A percentile compares a stretch with the other conserved stretches of the same genome.
phyloP scores from a whole-genome alignment of 2,329 filamentous ascomycete species.

The Fusarium temperatum region DNA sequence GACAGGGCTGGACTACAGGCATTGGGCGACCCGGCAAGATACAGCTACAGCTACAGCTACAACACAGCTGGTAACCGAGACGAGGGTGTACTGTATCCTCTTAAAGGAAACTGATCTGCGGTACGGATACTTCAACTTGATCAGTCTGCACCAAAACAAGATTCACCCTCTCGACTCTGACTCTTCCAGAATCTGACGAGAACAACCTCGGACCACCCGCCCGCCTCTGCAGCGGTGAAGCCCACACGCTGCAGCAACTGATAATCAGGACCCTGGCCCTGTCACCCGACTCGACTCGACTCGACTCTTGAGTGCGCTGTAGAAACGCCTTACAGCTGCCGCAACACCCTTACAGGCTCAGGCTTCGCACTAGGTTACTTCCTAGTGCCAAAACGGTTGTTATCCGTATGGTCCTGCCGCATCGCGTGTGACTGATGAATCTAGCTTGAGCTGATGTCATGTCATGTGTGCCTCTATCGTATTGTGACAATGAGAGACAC shows the following conservation, averaged over 20 bases:
- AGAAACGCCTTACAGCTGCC: background rate
- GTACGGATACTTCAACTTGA: constrained; percentile 15
- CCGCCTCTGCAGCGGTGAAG: constrained; percentile 30
- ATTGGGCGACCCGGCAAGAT: background rate
- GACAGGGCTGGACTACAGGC: constrained; percentile 6
- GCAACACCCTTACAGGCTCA: constrained; percentile 1
- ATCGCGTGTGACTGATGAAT: constrained; percentile 18
- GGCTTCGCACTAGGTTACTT: background rate
- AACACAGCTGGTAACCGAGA: background rate
- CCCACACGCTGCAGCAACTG: background rate
- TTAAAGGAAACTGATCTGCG: constrained; percentile 9
- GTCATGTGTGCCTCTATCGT: constrained; percentile 8
- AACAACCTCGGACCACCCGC: constrained; percentile 16
- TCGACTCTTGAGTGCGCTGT: background rate
- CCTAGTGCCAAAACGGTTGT: constrained; percentile 19
- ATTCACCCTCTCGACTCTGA: constrained; percentile 2
- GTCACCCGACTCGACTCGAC: background rate
- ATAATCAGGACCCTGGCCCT: constrained; percentile 5
- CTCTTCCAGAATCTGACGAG: constrained; percentile 26
- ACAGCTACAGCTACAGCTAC: background rate
- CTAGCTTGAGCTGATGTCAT: constrained; percentile 32
- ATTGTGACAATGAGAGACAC: constrained; percentile 9
- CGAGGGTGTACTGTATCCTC: background rate
- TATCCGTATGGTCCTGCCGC: constrained; percentile 16
- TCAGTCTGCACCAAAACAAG: constrained; percentile 19